phyloP scores from a whole-genome alignment of 73 alveolate genomes.

The Stentor coeruleus region DNA sequence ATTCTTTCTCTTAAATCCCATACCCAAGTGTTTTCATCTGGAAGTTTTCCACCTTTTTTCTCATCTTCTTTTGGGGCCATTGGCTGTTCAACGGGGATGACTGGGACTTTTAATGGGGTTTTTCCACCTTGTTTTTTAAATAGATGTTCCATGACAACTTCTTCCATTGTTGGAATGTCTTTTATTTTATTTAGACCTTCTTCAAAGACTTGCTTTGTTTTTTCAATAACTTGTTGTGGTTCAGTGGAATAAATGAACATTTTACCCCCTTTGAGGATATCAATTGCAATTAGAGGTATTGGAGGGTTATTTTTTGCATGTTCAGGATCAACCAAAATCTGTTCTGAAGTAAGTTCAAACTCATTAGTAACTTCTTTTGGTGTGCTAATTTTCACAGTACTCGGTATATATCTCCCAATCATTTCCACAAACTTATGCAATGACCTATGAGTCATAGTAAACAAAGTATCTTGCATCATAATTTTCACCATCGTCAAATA shows the following conservation, averaged over 20 bases:
- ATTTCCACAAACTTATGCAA: slow-evolving; percentile 80
- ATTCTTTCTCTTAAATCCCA: slow-evolving; percentile 85
- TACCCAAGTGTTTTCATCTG: slow-evolving; percentile 98
- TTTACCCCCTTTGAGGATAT: slow-evolving; percentile 52
- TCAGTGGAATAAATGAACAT: slow-evolving; percentile 72
- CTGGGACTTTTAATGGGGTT: slow-evolving; percentile 83
- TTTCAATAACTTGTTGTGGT: slow-evolving; percentile 81
- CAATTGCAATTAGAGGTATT: slow-evolving; percentile 70
- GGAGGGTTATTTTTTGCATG: slow-evolving; percentile 61
- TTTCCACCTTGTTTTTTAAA: slow-evolving; percentile 90
- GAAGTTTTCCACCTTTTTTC: slow-evolving; percentile 63
- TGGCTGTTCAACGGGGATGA: slow-evolving; percentile 88
- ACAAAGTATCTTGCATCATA: slow-evolving; percentile 92
- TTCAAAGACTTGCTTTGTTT: slow-evolving; percentile 84
- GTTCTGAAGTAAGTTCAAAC: slow-evolving; percentile 56
- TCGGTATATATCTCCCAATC: slow-evolving; percentile 82
- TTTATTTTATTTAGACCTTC: slow-evolving; percentile 90
- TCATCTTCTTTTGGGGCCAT: slow-evolving; percentile 70
- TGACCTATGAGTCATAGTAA: slow-evolving; percentile 74
- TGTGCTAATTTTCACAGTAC: slow-evolving; percentile 63
- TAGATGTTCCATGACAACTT: slow-evolving; percentile 80
- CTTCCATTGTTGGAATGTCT: slow-evolving; percentile 93
- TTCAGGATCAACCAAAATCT: slow-evolving; percentile 62
- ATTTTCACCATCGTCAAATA: slow-evolving; percentile 90
- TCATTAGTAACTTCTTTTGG: slow-evolving; percentile 78